These are phyloP conservation scores for Oryza coarctata DNA, from an alignment of 176 grass and related monocot genomes.

Conservation along the genomic window DNA sequence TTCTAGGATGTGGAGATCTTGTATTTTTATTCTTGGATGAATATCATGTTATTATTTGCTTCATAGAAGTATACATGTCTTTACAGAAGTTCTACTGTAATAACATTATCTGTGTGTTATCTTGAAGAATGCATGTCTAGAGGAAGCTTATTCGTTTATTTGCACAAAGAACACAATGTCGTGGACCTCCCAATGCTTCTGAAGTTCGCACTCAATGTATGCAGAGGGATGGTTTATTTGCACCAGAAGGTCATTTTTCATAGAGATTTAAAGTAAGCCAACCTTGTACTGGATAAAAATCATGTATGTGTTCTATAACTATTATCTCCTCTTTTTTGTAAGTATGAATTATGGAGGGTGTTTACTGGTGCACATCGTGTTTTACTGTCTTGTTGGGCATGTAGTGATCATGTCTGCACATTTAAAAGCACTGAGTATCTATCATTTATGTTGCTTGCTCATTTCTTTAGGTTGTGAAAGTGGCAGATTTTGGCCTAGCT, in stretches of 20 bases:
- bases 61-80: not conserved
- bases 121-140: slow-evolving; percentile 68
- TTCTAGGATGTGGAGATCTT: not conserved
- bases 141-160: slow-evolving; percentile 64
- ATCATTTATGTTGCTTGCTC: not conserved
- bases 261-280: slow-evolving; percentile 77
- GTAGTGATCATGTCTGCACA: not conserved
- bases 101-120: slow-evolving; percentile 29
- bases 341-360: not conserved
- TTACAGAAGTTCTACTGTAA: not conserved
- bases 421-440: not conserved
- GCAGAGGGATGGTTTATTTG: slow-evolving; percentile 70
- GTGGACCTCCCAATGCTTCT: slow-evolving; percentile 50
- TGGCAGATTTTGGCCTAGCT: slow-evolving; percentile 78
- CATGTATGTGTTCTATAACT: slow-evolving; percentile 40
- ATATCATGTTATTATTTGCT: not conserved
- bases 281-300: slow-evolving; percentile 67
- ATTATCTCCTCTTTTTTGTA: not conserved
- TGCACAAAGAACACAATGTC: slow-evolving; percentile 64
- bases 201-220: slow-evolving; percentile 67
- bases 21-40: not conserved
- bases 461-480: slow-evolving; percentile 61
- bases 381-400: not conserved
- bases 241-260: slow-evolving; percentile 74
- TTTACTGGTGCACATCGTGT: not conserved